Base-by-base conservation (phyloP, 73 alveolate genomes). In the Blepharisma japonicum region DNA sequence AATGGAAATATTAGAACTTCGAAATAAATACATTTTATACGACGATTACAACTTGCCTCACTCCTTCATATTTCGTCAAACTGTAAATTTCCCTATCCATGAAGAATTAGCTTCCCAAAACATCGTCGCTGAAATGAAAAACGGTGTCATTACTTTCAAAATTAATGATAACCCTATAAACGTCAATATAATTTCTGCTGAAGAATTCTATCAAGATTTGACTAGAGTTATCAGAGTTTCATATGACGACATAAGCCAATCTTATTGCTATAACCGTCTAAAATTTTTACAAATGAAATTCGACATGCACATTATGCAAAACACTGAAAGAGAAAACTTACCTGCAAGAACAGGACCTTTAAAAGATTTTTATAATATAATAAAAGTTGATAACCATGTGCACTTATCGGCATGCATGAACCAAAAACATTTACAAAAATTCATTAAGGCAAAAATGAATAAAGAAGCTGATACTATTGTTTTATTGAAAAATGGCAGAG, bases 371-470 rank as follows among this genome's bases (percentile, higher is more conserved):
- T 70, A 70, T 25, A 70, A 23, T n/a, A 45, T 83, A 11, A 56
- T 76, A 67, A 89, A 89, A 72, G 96, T 89, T 7, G 96, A 89
- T 46, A 89, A 88, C 6, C 96, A 89, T 70, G 85, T 89, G 39
- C 96, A 89, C 18, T 91, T 85, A 38, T 86, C 93, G 7, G 92
- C 96, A 32, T 90, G 93, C 46, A 89, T 89, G 96, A 89, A 88
- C 68, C 91, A 92, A 9, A 82, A 89, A 56, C 96, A 89, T 38
- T 67, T 89, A 49, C 81, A 70, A 21, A 86, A 86, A 45, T 89
- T 89, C 56, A 89, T 89, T 54, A 72, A 82, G 70, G 79, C 70
- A 20, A 89, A 89, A 68, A 55, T 82, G 55, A 76, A 82, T 46
- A 77, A 72, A 14, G 54, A 51, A 56, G 78, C 91, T n/a, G 83